phyloP scores from a whole-genome alignment of 306 rosid species.

The Castanea crenata region DNA sequence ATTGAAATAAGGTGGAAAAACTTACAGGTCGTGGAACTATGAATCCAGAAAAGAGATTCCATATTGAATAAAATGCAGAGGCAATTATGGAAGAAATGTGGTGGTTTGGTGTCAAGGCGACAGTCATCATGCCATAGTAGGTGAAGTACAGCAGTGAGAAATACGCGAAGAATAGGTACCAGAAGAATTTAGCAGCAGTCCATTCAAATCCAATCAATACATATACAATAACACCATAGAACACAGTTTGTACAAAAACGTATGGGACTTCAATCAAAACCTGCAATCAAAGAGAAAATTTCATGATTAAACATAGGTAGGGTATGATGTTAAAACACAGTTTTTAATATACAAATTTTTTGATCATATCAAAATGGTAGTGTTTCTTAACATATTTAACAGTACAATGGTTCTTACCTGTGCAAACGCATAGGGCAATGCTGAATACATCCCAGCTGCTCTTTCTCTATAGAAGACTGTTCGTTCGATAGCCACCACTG shows the following conservation, averaged over 20 bases:
- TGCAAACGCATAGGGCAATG: constrained; percentile 60
- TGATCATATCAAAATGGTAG: not conserved
- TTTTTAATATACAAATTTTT: not conserved
- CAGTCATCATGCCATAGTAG: constrained; percentile 62
- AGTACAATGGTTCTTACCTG: constrained; percentile 33
- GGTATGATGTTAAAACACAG: not conserved
- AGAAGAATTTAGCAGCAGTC: constrained; percentile 50
- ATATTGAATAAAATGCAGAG: constrained; percentile 51
- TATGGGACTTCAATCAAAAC: constrained; percentile 61
- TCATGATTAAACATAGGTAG: not conserved
- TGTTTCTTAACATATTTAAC: not conserved
- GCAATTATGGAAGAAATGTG: constrained; percentile 54
- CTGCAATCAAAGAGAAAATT: constrained; percentile 26
- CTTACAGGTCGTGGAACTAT: constrained; percentile 52
- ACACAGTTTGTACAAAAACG: constrained; percentile 36
- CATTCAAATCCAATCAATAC: constrained; percentile 69
- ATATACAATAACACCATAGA: constrained; percentile 48
- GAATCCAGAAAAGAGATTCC: constrained; percentile 70
- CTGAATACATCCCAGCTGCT: constrained; percentile 67
- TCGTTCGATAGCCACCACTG: constrained; percentile 57
- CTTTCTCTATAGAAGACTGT: constrained; percentile 58
- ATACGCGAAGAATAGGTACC: constrained; percentile 59
- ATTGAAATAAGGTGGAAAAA: not conserved
- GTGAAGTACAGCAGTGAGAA: constrained; percentile 61
- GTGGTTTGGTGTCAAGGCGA: constrained; percentile 57